Conservation (phyloP, 1,139 yeast species). For the Arxiozyma bovina region DNA sequence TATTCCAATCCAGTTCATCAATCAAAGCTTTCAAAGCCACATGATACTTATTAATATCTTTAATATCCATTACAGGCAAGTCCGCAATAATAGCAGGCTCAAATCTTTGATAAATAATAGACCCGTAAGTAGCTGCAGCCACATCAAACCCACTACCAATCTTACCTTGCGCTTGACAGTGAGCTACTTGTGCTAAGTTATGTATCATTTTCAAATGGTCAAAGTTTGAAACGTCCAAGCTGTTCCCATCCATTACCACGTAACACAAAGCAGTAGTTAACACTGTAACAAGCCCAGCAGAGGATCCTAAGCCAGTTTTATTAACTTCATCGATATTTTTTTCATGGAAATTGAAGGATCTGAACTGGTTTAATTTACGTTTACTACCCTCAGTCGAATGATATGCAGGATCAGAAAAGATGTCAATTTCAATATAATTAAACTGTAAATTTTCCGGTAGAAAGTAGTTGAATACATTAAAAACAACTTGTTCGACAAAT, state of each 20-base stretch:
- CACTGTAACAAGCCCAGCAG: constrained; percentile 87
- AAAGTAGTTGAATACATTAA: constrained; percentile 47
- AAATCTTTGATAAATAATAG: constrained; percentile 73
- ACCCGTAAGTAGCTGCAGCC: constrained; percentile 90
- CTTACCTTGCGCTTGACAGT: constrained; percentile 88
- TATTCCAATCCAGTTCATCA: constrained; percentile 48
- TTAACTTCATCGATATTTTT: constrained; percentile 61
- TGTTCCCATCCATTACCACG: constrained; percentile 31
- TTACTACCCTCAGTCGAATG: constrained; percentile 60
- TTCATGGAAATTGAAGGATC: constrained; percentile 51
- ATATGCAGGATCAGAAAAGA: constrained; percentile 82
- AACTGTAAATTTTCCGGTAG: constrained; percentile 25
- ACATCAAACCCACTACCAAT: constrained; percentile 96
- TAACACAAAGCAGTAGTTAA: constrained; percentile 62
- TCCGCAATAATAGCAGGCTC: constrained; percentile 43
- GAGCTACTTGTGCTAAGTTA: constrained; percentile 80
- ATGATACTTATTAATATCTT: constrained; percentile 19
- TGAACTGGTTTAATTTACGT: constrained; percentile 31
- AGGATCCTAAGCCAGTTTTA: constrained; percentile 92
- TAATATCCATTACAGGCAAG: constrained; percentile 27
- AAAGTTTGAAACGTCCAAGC: constrained; percentile 26
- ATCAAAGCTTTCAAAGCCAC: constrained; percentile 35
- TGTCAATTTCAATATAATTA: constrained; percentile 42
- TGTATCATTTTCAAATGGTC: constrained; percentile 42
- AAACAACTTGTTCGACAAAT: constrained; percentile 60